phyloP scores from a whole-genome alignment of 2,329 filamentous ascomycete genomes.

The Sporothrix inflata region DNA sequence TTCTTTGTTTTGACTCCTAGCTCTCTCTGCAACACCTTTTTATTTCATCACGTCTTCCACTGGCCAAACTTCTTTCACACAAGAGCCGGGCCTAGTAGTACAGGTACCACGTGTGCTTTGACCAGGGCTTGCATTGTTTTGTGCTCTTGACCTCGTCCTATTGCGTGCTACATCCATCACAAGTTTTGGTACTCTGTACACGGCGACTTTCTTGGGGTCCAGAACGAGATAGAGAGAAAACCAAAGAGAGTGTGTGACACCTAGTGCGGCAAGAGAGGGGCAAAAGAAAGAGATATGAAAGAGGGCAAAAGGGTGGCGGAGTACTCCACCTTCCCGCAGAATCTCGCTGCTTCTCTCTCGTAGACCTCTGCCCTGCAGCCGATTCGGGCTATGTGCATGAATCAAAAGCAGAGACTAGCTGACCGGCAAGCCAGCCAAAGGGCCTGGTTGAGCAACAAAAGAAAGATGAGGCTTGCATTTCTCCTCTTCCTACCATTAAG shows the following conservation, averaged over 20 bases:
- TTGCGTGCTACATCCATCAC: neutral
- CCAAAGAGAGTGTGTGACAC: neutral
- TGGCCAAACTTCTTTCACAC: neutral
- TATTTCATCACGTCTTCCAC: neutral
- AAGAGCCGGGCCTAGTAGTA: neutral
- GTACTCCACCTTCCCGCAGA: constrained; percentile 9
- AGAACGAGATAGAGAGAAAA: neutral
- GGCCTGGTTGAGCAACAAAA: neutral
- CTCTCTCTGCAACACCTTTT: neutral
- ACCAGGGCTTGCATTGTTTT: too few relatives aligned
- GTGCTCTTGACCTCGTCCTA: neutral
- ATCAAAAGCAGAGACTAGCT: too few relatives aligned
- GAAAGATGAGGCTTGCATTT: neutral
- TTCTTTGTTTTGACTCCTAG: neutral
- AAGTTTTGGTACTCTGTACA: neutral
- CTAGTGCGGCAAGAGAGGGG: neutral
- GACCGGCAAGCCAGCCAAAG: too few relatives aligned
- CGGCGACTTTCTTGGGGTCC: neutral
- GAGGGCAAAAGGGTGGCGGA: neutral
- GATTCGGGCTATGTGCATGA: neutral
- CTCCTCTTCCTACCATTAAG: neutral
- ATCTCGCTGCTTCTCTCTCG: neutral
- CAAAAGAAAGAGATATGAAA: neutral
- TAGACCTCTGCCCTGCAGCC: neutral
- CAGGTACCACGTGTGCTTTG: neutral